Evolutionary conservation across 2,329 filamentous ascomycete genomes (phyloP).

Genomic region (Emericellopsis cladophorae): DNA sequence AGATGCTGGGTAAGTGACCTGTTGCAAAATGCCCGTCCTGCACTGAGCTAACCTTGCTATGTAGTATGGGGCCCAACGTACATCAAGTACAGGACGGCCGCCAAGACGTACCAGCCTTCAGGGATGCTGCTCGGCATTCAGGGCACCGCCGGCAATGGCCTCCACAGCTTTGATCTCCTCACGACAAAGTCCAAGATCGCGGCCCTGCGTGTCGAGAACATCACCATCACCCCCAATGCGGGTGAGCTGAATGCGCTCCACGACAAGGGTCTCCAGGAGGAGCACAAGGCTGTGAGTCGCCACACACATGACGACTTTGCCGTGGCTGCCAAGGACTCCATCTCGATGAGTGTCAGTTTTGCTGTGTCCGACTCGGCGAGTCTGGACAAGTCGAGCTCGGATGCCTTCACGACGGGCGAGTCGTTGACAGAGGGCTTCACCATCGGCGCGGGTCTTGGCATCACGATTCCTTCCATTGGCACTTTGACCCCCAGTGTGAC

Average conservation of each 20-base stretch:
- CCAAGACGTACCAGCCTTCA: too few species aligned
- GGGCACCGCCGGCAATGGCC: background rate
- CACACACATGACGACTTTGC: too few species aligned
- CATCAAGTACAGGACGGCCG: too few species aligned
- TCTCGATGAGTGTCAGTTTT: too few species aligned
- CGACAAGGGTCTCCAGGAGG: background rate
- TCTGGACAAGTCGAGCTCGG: background rate
- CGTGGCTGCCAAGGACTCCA: too few species aligned
- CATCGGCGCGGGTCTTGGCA: too few species aligned
- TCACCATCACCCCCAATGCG: background rate
- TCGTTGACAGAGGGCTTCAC: too few species aligned
- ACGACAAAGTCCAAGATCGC: background rate
- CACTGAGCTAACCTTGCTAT: background rate
- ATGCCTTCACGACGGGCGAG: background rate
- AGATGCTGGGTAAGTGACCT: background rate
- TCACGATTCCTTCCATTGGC: too few species aligned
- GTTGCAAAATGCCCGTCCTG: too few species aligned
- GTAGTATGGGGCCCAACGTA: background rate
- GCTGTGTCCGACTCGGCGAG: background rate
- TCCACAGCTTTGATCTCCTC: background rate
- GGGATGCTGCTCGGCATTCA: constrained; percentile 1
- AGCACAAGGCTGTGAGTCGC: background rate
- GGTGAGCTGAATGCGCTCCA: constrained; percentile 1
- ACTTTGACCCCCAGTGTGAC: too few species aligned
- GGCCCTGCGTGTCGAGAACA: constrained; percentile 1